Percentiles rank a stretch among this genome's conserved stretches.
These are phyloP conservation scores for Thermomyces lanuginosus DNA, from an alignment of 2,329 filamentous ascomycete genomes.

Conservation along the genomic window DNA sequence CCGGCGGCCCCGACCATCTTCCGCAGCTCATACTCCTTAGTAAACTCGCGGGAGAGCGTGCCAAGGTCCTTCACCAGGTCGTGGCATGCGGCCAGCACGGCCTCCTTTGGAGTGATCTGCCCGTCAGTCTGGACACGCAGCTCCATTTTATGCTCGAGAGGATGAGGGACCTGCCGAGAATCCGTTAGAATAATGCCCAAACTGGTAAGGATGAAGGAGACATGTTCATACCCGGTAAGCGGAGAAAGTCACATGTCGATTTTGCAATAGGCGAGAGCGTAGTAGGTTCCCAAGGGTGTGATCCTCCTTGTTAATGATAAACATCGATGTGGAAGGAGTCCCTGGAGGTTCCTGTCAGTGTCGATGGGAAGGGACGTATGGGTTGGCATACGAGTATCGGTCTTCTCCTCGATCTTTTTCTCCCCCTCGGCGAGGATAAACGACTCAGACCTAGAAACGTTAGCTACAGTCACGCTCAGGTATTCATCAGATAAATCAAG, in stretches of 20 bases:
- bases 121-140: conserved; percentile 89
- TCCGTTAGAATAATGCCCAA: not conserved
- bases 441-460: conserved; percentile 60
- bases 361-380: not conserved
- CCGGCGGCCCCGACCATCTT: conserved; percentile 62
- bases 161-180: conserved; percentile 27
- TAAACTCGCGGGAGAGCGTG: conserved; percentile 71
- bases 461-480: too few relatives aligned
- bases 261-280: conserved; percentile 67
- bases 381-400: conserved; percentile 64
- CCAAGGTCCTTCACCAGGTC: conserved; percentile 69
- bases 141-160: conserved; percentile 39
- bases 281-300: conserved; percentile 89
- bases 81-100: conserved; percentile 63
- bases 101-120: conserved; percentile 71
- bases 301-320: conserved; percentile 91
- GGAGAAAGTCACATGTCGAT: conserved; percentile 70
- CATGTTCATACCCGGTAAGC: conserved; percentile 60
- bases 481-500: conserved; percentile 8
- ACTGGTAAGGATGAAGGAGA: not conserved
- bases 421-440: conserved; percentile 77
- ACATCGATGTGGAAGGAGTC: conserved; percentile 87
- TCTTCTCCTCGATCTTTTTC: conserved; percentile 80
- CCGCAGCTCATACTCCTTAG: conserved; percentile 75
- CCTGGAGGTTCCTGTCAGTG: conserved; percentile 35